These are phyloP conservation scores for Niveomyces coronatus DNA, from an alignment of 2,329 filamentous ascomycete species.

Conservation along the genomic window DNA sequence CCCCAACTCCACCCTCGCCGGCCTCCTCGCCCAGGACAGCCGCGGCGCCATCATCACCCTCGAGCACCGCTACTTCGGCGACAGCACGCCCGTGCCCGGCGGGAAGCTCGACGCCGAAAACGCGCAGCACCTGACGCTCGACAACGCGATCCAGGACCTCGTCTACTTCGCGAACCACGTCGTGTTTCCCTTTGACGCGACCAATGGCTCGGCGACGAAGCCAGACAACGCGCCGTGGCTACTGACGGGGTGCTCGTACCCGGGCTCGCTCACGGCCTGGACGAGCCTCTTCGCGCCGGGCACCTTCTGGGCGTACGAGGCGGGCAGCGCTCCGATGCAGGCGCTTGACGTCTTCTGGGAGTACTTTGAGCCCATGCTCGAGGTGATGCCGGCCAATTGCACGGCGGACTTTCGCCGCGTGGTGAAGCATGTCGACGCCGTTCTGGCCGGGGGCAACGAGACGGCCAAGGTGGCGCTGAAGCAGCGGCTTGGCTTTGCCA, in stretches of 20 bases:
- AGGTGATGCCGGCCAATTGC: constrained; percentile 45
- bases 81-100: constrained; percentile 58
- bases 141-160: constrained; percentile 66
- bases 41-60: constrained; percentile 67
- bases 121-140: constrained; percentile 66
- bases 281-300: constrained; percentile 63
- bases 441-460: constrained; percentile 5
- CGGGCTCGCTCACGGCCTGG: constrained; percentile 66
- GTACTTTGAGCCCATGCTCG: constrained; percentile 36
- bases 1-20: constrained; percentile 60
- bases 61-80: constrained; percentile 77
- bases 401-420: constrained; percentile 48
- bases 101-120: constrained; percentile 53
- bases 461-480: constrained; percentile 17
- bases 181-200: constrained; percentile 55
- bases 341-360: constrained; percentile 66
- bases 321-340: constrained; percentile 64
- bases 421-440: constrained; percentile 25
- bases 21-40: constrained; percentile 54
- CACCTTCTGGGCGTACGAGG: constrained; percentile 64
- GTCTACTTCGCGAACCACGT: constrained; percentile 66
- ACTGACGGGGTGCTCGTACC: constrained; percentile 69
- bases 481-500: too few species aligned
- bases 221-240: constrained; percentile 59
- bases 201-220: constrained; percentile 50